These are phyloP conservation scores for Pseudocercospora cruenta DNA, from an alignment of 2,329 filamentous ascomycete genomes.

Conservation along the genomic window DNA sequence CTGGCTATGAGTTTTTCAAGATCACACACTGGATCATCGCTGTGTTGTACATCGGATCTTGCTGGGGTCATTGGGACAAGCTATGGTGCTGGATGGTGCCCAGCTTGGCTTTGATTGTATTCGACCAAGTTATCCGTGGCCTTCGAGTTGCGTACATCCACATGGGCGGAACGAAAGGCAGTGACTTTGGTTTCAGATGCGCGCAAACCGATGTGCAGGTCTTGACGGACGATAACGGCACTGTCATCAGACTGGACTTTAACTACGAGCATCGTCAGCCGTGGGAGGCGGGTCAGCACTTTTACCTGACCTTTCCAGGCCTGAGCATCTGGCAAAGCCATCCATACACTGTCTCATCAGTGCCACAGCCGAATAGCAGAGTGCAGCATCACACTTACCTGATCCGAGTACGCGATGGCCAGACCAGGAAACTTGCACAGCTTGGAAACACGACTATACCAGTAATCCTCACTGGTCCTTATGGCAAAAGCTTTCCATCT, in stretches of 20 bases:
- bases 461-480: slow-evolving; percentile 66
- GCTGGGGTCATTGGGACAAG: slow-evolving; percentile 74
- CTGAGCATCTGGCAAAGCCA: slow-evolving; percentile 72
- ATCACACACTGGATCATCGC: slow-evolving; percentile 70
- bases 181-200: slow-evolving; percentile 58
- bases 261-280: slow-evolving; percentile 59
- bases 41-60: slow-evolving; percentile 73
- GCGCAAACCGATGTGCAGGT: slow-evolving; percentile 55
- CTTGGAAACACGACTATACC: slow-evolving; percentile 52
- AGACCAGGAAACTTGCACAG: slow-evolving; percentile 60
- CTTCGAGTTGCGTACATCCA: slow-evolving; percentile 65
- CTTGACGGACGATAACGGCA: slow-evolving; percentile 63
- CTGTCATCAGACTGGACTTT: slow-evolving; percentile 69
- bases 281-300: slow-evolving; percentile 72
- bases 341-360: slow-evolving; percentile 67
- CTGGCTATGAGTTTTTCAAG: slow-evolving; percentile 77
- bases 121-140: slow-evolving; percentile 65
- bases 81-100: slow-evolving; percentile 71
- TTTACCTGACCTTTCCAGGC: slow-evolving; percentile 69
- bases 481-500: slow-evolving; percentile 50
- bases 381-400: slow-evolving; percentile 42
- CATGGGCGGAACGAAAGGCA: slow-evolving; percentile 18
- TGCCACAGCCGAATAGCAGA: slow-evolving; percentile 44
- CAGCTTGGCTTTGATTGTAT: slow-evolving; percentile 64
- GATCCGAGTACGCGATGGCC: slow-evolving; percentile 50